Evolutionary conservation across 352 stramenopile species (phyloP), one percentile per base, ranked within the genome.

Genomic region (Phytopythium chamaehyphon): DNA sequence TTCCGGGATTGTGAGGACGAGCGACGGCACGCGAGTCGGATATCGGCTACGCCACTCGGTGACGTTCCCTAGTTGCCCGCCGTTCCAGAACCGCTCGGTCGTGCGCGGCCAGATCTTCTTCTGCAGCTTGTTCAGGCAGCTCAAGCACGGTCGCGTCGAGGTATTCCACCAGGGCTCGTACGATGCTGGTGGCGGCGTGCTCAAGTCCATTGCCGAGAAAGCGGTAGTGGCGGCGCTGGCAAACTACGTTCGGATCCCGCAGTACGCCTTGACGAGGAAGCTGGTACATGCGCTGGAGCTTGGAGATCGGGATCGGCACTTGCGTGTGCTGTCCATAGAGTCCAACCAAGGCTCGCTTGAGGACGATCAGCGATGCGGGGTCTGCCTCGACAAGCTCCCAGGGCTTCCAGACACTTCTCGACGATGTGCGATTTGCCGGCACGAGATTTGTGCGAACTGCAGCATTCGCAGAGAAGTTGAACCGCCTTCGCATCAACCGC

Each of bases 101-200:
- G 67, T 87, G n/a, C 65, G 80, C 33, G 77, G 62, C 15, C 74
- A 88, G 58, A 61, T 89, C 51, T 83, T 76, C 51, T 67, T 75
- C 46, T 87, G 76, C 53, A 85, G 62, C 23, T 79, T 90, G 49
- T 90, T 87, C 48, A 60, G 76, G 19, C 76, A 88, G 54, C 59
- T 86, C 39, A 65, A 59, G 6, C 69, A 71, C 46, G 72, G 70
- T 5, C 60, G 61, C 26, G 72, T 90, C 24, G 69, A 86, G 42
- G 71, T 90, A 21, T 90, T 83, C 44, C 79, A 88, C 54, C 66
- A 83, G 43, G 71, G 60, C 1, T 76, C 69, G 23, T 88, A 83
- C 47, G 60, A 86, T 53, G 67, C 64, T 0, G 74, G 69, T 14
- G 76, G 76, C 4, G 69, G 66, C 6, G 38, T 90, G 44, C 61